Conservation (phyloP, 208 protist genomes). For the Vickermania ingenoplastis region DNA sequence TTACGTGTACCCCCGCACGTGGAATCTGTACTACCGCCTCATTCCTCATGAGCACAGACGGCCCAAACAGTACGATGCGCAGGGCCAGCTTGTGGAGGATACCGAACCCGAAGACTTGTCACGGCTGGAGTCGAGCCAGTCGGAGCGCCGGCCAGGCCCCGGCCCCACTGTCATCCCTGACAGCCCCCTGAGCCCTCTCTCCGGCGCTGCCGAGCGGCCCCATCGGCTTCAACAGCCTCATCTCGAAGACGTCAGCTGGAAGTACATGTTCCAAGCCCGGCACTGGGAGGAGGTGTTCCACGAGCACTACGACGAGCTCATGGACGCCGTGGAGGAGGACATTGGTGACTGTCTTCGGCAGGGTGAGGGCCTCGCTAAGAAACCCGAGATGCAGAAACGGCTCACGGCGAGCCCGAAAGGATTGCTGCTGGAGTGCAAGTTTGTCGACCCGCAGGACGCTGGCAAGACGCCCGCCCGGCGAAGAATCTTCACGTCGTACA, state of each 20-base stretch:
- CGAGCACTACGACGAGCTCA: neutral
- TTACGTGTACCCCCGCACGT: neutral
- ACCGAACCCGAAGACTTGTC: neutral
- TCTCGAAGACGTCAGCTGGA: neutral
- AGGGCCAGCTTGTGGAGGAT: neutral
- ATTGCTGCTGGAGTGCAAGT: neutral
- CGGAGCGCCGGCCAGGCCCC: neutral
- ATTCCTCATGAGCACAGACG: neutral
- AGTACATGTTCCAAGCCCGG: neutral
- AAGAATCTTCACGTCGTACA: neutral
- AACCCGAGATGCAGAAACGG: neutral
- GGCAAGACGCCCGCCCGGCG: neutral
- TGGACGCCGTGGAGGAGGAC: neutral
- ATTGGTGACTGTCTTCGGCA: neutral
- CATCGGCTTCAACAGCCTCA: neutral
- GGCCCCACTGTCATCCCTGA: no score
- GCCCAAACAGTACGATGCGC: neutral
- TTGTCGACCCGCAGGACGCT: neutral
- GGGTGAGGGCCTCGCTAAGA: neutral
- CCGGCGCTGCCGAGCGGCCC: neutral
- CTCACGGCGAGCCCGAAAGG: neutral
- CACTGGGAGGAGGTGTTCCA: neutral
- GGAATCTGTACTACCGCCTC: neutral
- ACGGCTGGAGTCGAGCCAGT: neutral
- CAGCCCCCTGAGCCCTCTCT: neutral